Evolutionary conservation across 179 eudicot genomes (phyloP).

Genomic region (Gypsophila paniculata): DNA sequence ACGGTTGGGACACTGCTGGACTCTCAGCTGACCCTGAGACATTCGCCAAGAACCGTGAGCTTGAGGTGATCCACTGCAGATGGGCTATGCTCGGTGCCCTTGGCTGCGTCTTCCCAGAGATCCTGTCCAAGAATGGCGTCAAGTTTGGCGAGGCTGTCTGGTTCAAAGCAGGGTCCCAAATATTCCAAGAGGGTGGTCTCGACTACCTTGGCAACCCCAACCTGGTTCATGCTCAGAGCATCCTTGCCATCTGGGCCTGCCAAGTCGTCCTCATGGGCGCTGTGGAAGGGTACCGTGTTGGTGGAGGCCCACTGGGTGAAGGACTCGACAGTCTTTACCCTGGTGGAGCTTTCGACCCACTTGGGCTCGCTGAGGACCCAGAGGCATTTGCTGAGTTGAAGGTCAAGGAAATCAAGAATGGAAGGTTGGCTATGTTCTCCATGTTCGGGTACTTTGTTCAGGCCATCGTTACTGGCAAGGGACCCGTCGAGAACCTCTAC

Average conservation of each 20-base stretch:
- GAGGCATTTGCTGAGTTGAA: slow-evolving; percentile 19
- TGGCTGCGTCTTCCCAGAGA: slow-evolving; percentile 12
- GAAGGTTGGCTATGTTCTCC: slow-evolving; percentile 17
- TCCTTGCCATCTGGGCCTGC: slow-evolving; percentile 17
- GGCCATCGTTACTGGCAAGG: slow-evolving; percentile 14
- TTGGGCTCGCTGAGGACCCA: slow-evolving; percentile 18
- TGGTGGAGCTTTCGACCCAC: slow-evolving; percentile 16
- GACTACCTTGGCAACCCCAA: slow-evolving; percentile 19
- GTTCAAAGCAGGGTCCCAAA: slow-evolving; percentile 19
- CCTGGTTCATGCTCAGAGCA: slow-evolving; percentile 18
- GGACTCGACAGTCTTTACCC: slow-evolving; percentile 15
- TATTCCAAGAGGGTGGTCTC: slow-evolving; percentile 18
- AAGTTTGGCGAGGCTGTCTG: slow-evolving; percentile 16
- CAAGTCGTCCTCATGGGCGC: slow-evolving; percentile 20
- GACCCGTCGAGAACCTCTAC: slow-evolving; percentile 10
- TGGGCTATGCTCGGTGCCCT: slow-evolving; percentile 21
- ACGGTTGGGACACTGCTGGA: slow-evolving; percentile 17
- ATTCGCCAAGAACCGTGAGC: slow-evolving; percentile 19
- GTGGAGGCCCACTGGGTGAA: slow-evolving; percentile 14
- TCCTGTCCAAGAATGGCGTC: slow-evolving; percentile 15
- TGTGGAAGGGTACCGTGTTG: slow-evolving; percentile 16
- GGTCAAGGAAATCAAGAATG: slow-evolving; percentile 15
- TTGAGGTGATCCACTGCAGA: slow-evolving; percentile 16
- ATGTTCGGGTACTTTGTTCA: slow-evolving; percentile 16
- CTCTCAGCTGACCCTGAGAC: slow-evolving; percentile 19